These are phyloP conservation scores for Amphicarpaea edgeworthii DNA, from an alignment of 306 rosid species.

Conservation along the genomic window DNA sequence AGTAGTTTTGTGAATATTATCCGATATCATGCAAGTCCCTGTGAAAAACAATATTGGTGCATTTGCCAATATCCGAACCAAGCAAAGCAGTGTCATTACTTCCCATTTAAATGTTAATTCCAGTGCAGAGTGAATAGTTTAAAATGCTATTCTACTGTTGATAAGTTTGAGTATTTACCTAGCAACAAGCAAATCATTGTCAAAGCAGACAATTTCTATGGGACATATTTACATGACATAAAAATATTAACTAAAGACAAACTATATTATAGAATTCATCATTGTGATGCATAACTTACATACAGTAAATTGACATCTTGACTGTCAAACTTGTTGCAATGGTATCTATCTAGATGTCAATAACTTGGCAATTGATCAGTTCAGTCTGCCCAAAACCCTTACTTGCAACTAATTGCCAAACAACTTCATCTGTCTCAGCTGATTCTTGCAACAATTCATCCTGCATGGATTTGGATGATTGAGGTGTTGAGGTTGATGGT, in stretches of 20 bases:
- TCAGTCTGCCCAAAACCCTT: conserved; percentile 67
- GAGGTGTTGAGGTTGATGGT: conserved; percentile 47
- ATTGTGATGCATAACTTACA: conserved; percentile 13
- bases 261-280: neutral
- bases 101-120: neutral
- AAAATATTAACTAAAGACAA: neutral
- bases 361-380: conserved; percentile 82
- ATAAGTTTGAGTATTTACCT: neutral
- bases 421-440: conserved; percentile 61
- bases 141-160: neutral
- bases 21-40: no score
- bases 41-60: no score
- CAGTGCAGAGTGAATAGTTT: neutral
- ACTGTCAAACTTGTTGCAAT: conserved; percentile 19
- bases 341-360: conserved; percentile 57
- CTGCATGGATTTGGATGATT: conserved; percentile 25
- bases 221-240: conserved; percentile 5
- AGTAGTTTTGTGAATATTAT: no score
- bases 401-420: conserved; percentile 64
- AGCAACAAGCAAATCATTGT: neutral
- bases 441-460: conserved; percentile 47
- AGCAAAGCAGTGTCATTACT: neutral
- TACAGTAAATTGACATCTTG: conserved; percentile 6
- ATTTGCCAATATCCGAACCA: no score
- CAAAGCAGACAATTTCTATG: neutral